Evolutionary conservation across 106 monocot species (phyloP).

Genomic region (Apostasia ramifera): DNA sequence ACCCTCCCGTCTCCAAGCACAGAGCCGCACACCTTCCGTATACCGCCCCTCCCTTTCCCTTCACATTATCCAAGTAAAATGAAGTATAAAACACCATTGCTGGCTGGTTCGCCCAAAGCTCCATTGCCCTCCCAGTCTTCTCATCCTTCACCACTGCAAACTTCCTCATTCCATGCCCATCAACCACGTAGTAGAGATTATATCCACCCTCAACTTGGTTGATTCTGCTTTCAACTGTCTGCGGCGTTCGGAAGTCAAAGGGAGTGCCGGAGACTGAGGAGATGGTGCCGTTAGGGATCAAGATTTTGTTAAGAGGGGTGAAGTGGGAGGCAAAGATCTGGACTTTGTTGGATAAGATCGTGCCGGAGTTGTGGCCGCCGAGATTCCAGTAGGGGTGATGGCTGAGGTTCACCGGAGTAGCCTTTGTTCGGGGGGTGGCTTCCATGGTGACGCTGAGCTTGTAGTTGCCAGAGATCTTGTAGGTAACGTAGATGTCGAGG

Average conservation of each 20-base stretch:
- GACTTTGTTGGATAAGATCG: constrained; percentile 32
- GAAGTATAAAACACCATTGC: constrained; percentile 57
- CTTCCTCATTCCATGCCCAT: constrained; percentile 41
- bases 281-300: constrained; percentile 43
- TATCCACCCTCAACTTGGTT: constrained; percentile 29
- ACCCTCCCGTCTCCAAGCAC: constrained; percentile 66
- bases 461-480: constrained; percentile 52
- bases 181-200: constrained; percentile 64
- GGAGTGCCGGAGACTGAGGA: constrained; percentile 24
- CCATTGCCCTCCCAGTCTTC: constrained; percentile 25
- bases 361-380: constrained; percentile 32
- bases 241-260: constrained; percentile 35
- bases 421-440: constrained; percentile 26
- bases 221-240: constrained; percentile 30
- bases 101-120: constrained; percentile 53
- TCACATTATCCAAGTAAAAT: constrained; percentile 21
- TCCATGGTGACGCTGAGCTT: constrained; percentile 44
- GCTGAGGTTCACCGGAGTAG: constrained; percentile 48
- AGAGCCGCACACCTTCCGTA: constrained; percentile 29
- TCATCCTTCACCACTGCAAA: constrained; percentile 31
- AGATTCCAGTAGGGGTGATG: constrained; percentile 66
- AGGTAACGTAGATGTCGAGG: constrained; percentile 70
- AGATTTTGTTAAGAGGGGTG: constrained; percentile 25
- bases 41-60: constrained; percentile 44
- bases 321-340: constrained; percentile 45